Base-by-base conservation (phyloP, 306 rosid species). In the Astragalus membranaceus region DNA sequence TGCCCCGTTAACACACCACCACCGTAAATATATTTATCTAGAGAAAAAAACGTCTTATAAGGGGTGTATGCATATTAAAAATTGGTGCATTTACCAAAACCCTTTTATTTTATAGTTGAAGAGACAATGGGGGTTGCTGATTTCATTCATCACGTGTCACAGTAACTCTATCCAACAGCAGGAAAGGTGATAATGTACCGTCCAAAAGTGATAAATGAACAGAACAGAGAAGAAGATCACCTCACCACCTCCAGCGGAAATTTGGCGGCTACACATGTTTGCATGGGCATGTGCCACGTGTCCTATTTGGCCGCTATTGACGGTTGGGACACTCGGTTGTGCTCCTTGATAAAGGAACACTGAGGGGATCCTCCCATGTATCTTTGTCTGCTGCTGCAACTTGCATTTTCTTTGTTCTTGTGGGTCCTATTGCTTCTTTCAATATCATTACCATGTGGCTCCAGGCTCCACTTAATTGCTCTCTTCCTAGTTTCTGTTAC, bases 261-360 rank as follows among this genome's bases (percentile, higher is more conserved):
- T 79, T 77, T 82, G 87, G 75, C 80, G 80, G 90, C 66, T 68
- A 41, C 15, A 63, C 23, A 43, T 58, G 41, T 71, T 60, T 50
- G 64, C 58, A 67, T 58, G 57, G 83, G 29, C 12, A 35, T 3
- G 2, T 17, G 62, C 82, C 88, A 79, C 83, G 83, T 88, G 83
- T 79, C 42, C 36, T 10, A 30, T 6, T 4, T 47, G 79, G 87
- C 87, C 84, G 81, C 87, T 81, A 78, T 37, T 64, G 89, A 58
- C 88, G 85, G 91, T 84, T 80, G 51, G 47, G 67, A 62, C 85
- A 77, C 78, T 73, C 73, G 50, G 51, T 10, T 67, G 52, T 82
- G 91, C 79, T 60, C 66, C 59, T 75, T 16, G 55, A 33, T 9
- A 12, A 6, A 73, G 87, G 74, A 74, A 74, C 89, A 84, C 14